Evolutionary conservation across 345 rosid genomes (phyloP).

Genomic region (Salix caprea): DNA sequence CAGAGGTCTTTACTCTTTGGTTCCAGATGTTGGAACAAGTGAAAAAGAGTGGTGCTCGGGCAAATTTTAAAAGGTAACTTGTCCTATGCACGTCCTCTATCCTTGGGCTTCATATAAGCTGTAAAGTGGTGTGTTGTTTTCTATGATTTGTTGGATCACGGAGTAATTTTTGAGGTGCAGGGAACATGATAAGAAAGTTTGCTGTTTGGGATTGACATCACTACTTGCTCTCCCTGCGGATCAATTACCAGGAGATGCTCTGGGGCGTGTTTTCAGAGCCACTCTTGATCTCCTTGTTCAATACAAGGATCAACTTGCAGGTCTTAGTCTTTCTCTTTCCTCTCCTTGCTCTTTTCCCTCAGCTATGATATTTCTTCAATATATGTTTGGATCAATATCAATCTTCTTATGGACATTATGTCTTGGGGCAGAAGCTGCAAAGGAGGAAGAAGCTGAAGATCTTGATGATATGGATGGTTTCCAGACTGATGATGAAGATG

Average conservation of each 20-base stretch:
- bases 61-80: conserved; percentile 76
- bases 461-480: conserved; percentile 95
- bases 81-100: neutral
- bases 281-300: conserved; percentile 82
- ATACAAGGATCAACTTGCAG: conserved; percentile 94
- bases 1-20: conserved; percentile 82
- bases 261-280: conserved; percentile 80
- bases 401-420: neutral
- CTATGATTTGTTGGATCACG: neutral
- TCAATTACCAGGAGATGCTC: conserved; percentile 82
- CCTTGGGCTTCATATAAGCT: neutral
- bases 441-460: conserved; percentile 72
- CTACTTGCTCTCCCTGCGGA: conserved; percentile 77
- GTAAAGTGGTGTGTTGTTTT: neutral
- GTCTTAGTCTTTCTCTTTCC: conserved; percentile 28
- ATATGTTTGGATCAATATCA: conserved; percentile 1
- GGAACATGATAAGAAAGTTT: conserved; percentile 94
- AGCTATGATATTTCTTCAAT: neutral
- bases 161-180: conserved; percentile 41
- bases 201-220: conserved; percentile 93
- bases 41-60: conserved; percentile 72
- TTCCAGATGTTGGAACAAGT: conserved; percentile 93
- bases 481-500: conserved; percentile 80
- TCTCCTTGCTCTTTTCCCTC: neutral
- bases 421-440: conserved; percentile 64